Base-by-base conservation (phyloP, 805 yeast species). In the Candida odintsovae region DNA sequence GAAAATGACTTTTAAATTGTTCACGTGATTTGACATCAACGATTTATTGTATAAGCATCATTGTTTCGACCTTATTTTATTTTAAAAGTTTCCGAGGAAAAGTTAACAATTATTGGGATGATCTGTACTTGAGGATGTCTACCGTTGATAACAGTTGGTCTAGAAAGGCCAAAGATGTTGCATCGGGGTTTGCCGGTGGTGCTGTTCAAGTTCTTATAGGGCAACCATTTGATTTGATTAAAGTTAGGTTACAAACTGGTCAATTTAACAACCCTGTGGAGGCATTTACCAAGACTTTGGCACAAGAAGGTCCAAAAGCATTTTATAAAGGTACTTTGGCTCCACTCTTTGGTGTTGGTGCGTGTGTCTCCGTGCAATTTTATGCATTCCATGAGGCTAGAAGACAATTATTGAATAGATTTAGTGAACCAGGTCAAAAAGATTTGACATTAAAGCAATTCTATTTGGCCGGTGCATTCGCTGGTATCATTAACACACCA, bases 291-390 rank as follows among this genome's bases (percentile, higher is more conserved):
- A 74, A 80, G 54, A 73, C 94, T 43, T 36, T 94, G 41, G 72
- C 75, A 41, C 83, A 86, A 49, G 99, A 94, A 67, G 99, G 99
- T 1, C 76, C 82, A 9, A 46, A 68, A 23, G 99, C 95, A 0
- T 89, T 92, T 60, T 92, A 92, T 65, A 82, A 95, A 68, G 99
- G 99, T 29, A 92, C 97, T 3, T 61, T 90, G 50, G 90, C 97
- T 3, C 99, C 99, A 16, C 73, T 92, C 53, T 64, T 92, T 29
- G 99, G 99, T 20, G 89, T 90, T 11, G 99, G 99, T 43, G 96
- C 96, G 0, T 90, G 97, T 73, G 97, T 94, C 13, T 86, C 96
- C 15, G 88, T 92, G 28, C 99, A 94, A 67, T 92, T 92, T 61
- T 94, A 96, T 43, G 96, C 88, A 1, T 84, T 89, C 40, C 90